Base-by-base conservation (phyloP, 306 rosid genomes). In the Vicia faba region DNA sequence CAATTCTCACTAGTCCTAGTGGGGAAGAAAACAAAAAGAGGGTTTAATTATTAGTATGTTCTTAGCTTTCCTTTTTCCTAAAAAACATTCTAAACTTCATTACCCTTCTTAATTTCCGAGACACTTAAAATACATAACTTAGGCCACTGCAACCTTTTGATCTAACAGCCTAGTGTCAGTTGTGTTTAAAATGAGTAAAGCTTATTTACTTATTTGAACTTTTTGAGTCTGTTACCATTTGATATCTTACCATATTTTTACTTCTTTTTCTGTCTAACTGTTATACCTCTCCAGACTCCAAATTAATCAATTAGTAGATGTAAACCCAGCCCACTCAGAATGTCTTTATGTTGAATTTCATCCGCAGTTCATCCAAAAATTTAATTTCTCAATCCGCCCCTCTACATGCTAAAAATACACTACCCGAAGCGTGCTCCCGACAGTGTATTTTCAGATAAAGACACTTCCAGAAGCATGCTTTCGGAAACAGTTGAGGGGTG, bases 271-370 rank as follows among this genome's bases (percentile, higher is more conserved):
- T 26, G 9, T 39, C 11, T 8, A 38, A 62, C 15, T 26, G 13
- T 6, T 44, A 5, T 35, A 31, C 50, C 50, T 20, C 23, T 20
- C 23, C 2, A 45, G 50, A 45, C 60, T 20, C 56, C 65, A 55
- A 48, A 56, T 70, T 56, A 63, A 68, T 35, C 67, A 55, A 69
- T 44, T 13, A 3, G 31, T 65, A 66, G 43, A 39, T 65, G 12
- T 58, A 58, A 57, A 57, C 63, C 48, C 69, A 36, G 44, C 46
- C 59, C 15, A 44, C 61, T 26, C 15, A 45, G 25, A 57, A 55
- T 49, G 29, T 55, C 57, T 56, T 61, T 50, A 29, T 71, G 41
- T 71, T 58, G 48, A 38, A 26, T 71, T 67, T 16, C 38, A 28
- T 9, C 11, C 74, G 59, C 49, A 14, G 60, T 57, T 74, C 55